Evolutionary conservation across 176 grass and related monocot genomes (phyloP).

Genomic region (Oryza nivara): DNA sequence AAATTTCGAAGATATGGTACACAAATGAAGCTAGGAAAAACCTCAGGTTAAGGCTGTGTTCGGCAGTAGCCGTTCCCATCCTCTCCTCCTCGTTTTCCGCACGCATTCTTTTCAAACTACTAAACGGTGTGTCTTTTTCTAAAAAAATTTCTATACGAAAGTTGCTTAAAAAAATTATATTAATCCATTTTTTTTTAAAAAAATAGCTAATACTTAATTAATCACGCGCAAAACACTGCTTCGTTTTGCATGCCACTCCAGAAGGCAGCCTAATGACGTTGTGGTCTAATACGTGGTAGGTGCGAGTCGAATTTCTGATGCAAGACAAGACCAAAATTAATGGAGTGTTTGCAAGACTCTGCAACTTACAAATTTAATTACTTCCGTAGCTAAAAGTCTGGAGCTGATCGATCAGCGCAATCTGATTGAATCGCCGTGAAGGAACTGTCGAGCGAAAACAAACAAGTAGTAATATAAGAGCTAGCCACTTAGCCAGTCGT

Average conservation of each 20-base stretch:
- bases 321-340: background rate
- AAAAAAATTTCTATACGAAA: too few species aligned
- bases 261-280: background rate
- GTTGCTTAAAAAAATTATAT: too few species aligned
- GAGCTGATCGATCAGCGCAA: background rate
- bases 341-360: background rate
- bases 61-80: too few species aligned
- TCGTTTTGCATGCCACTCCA: too few species aligned
- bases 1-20: background rate
- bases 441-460: background rate
- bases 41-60: background rate
- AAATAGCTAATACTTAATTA: too few species aligned
- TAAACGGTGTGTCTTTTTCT: rapidly evolving
- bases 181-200: too few species aligned
- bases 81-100: too few species aligned
- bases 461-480: background rate
- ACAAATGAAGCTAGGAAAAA: background rate
- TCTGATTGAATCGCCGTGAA: background rate
- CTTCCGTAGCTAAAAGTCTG: background rate
- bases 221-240: too few species aligned
- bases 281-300: background rate
- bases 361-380: background rate
- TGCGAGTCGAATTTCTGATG: background rate
- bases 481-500: background rate
- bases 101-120: too few species aligned